Evolutionary conservation across 78 protist species (phyloP).

Genomic region (Dictyostelium firmibasis): DNA sequence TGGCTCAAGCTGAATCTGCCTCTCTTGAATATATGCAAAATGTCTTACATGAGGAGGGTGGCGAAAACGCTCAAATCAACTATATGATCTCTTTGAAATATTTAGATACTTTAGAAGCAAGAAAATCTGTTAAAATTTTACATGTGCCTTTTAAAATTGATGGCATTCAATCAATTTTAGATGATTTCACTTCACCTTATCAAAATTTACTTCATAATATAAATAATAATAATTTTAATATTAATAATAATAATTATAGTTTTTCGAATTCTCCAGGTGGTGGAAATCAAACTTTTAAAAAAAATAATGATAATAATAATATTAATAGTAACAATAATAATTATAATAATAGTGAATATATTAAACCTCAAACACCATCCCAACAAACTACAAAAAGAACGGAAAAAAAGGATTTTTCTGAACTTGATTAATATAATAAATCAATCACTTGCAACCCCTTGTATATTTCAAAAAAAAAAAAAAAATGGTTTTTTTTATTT

Average conservation of each 20-base stretch:
- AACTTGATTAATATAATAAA: slow-evolving; percentile 4
- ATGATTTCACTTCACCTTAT: slow-evolving; percentile 10
- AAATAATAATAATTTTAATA: background rate
- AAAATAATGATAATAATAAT: too few species aligned
- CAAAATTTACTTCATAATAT: background rate
- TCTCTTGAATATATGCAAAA: background rate
- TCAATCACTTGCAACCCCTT: background rate
- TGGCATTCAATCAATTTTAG: slow-evolving; percentile 6
- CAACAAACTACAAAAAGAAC: background rate
- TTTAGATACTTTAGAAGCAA: background rate
- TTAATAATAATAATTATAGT: too few species aligned
- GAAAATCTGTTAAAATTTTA: background rate
- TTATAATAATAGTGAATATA: too few species aligned
- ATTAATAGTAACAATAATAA: too few species aligned
- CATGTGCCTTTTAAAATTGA: slow-evolving; percentile 10
- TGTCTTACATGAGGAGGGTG: background rate
- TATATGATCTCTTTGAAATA: slow-evolving; percentile 12
- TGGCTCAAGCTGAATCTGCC: slow-evolving; percentile 14
- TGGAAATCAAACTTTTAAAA: too few species aligned
- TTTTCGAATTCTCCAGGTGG: too few species aligned
- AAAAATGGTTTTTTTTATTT: too few species aligned
- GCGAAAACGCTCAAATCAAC: slow-evolving; percentile 4
- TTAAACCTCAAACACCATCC: too few species aligned
- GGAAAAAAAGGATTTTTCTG: slow-evolving; percentile 1
- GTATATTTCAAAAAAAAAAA: background rate